Evolutionary conservation across 257 asterid species (phyloP).

Genomic region (Thymus mandschuricus): DNA sequence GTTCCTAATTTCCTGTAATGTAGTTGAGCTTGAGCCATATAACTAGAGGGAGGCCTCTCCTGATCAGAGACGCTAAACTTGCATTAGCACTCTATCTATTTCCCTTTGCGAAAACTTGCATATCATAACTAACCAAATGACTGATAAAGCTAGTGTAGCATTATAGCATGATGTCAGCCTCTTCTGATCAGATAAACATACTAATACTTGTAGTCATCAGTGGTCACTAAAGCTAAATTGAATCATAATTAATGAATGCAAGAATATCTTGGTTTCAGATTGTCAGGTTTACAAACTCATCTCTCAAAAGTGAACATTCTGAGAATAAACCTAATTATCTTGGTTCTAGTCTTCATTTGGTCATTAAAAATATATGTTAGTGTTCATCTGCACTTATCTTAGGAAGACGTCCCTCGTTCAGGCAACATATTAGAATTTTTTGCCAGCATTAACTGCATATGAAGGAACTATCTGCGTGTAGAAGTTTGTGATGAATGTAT

Average conservation of each 20-base stretch:
- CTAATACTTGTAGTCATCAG: neutral
- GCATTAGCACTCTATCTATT: too few relatives aligned
- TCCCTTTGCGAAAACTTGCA: neutral
- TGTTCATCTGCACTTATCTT: neutral
- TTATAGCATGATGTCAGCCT: neutral
- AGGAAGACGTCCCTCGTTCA: conserved; percentile 13
- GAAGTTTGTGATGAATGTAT: neutral
- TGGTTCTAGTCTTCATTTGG: neutral
- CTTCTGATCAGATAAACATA: neutral
- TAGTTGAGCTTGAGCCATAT: neutral
- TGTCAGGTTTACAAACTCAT: conserved; percentile 2
- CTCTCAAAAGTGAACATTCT: neutral
- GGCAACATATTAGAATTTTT: conserved; percentile 5
- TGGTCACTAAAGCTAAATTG: neutral
- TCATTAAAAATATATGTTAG: neutral
- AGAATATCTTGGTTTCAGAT: neutral
- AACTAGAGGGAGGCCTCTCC: neutral
- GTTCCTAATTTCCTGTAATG: neutral
- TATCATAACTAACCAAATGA: neutral
- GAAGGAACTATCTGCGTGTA: neutral
- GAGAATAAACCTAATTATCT: neutral
- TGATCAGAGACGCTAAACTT: neutral
- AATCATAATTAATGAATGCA: neutral
- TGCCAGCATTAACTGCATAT: neutral
- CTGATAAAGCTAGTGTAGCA: neutral